Base-by-base conservation (phyloP, 768 basidiomycete species). In the Fomitopsis serialis region DNA sequence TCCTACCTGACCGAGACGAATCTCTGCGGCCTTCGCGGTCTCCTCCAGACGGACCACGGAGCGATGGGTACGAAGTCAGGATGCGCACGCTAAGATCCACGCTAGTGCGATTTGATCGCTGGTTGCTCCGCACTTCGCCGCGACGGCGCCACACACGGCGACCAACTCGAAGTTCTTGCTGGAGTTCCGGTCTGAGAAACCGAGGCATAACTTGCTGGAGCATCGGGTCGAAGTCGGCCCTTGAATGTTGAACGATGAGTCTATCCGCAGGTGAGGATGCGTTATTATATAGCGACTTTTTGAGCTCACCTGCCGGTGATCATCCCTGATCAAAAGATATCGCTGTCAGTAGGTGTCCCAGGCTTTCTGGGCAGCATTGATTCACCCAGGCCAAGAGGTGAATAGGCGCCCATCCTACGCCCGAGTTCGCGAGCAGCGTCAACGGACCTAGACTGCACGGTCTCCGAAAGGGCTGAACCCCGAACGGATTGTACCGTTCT, bases 371-470 rank as follows among this genome's bases (percentile, higher is more conserved):
- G 29, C 17, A 23, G 22, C 13, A 19, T 35, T 10, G 23, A 23
- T 8, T 13, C 23, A 0, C 80, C 79, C 19, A 78, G 68, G 1
- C 73, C 77, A 37, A 81, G 70, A 0, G 80, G 80, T 8, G 73
- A 70, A 59, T 73, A 77, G 19, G 75, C 74, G 51, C 73, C 61
- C 45, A 77, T 61, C 2, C 66, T 58, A 25, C 76, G 64, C 25
- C 73, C 74, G 15, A 75, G 65, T 55, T 78, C 75, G n/a, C 66
- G 63, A 3, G 70, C 70, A 17, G 68, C 57, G 13, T 66, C 61
- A 29, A 72, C 58, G 1, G 70, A 56, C 13, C 61, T 62, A 12
- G 19, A 32, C 43, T 68, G 58, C 59, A 72, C 72, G 43, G 70
- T 63, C 48, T 70, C 66, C 62, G 58, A 69, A 69, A 0, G 68